Base-by-base conservation (phyloP, 75 land plant species). In the Isoetes taiwanensis region DNA sequence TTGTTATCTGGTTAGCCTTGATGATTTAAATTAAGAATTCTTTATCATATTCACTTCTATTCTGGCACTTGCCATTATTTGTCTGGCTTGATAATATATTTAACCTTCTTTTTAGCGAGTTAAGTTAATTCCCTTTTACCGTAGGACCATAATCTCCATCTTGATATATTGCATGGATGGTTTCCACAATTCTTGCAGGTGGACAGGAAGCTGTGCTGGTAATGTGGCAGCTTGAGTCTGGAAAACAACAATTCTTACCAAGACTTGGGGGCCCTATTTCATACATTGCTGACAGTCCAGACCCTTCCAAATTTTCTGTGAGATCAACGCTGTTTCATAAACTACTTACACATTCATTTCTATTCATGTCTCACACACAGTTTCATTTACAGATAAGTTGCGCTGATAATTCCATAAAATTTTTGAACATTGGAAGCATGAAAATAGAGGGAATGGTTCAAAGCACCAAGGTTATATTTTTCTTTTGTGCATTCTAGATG, bases 201-300 rank as follows among this genome's bases (percentile, higher is more conserved):
- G 99, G 90, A 33, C 72, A 61, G 37, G 99, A 94, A 55, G 96
- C 86, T 1, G 90, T 80, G 54, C 63, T 94, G 56, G 99, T 94
- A 41, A 71, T 88, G 14, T 94, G 99, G 99, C 99, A 94, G 63
- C 56, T 84, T 11, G 99, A 94, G 58, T 77, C 90, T 11, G 96
- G 90, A 24, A 82, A 89, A 61, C 78, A 63, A 59, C 84, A 66
- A 42, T 88, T 75, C 41, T 65, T 84, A n/a, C 96, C 99, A 26
- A 81, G 90, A 23, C 58, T 94, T 21, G 99, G 90, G 53, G 77
- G 86, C 28, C 83, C 86, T 21, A 62, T 94, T 32, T 30, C 78
- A 52, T 74, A 71, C 53, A 80, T 73, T 59, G 68, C 64, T 0
- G 38, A 66, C 1, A 84, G 96, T 62, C 71, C 76, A 1, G 86